Conservation (phyloP, 495 filamentous ascomycete genomes). For the Lasiosphaeris hirsuta region DNA sequence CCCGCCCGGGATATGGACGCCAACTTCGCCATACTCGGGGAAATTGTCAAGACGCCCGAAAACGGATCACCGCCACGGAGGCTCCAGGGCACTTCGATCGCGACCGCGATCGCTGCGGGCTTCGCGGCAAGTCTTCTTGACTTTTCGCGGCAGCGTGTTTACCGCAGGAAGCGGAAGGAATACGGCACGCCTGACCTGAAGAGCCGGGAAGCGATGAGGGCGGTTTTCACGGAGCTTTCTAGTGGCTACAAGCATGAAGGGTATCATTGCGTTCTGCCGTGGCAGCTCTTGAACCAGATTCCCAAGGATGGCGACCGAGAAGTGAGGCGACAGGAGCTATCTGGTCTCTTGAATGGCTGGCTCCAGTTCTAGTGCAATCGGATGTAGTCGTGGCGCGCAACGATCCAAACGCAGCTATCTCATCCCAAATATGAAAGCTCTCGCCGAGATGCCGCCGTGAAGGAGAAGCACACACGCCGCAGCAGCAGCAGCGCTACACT, state of each 20-base stretch:
- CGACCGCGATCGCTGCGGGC: conserved; percentile 16
- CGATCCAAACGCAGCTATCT: too few relatives aligned
- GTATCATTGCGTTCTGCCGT: conserved; percentile 13
- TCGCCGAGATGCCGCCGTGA: too few relatives aligned
- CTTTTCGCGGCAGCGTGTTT: conserved; percentile 17
- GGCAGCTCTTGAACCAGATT: background rate
- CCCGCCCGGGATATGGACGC: background rate
- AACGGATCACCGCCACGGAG: background rate
- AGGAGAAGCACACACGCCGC: too few relatives aligned
- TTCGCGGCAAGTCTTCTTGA: conserved; percentile 19
- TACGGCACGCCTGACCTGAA: conserved; percentile 2
- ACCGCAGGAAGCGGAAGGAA: conserved; percentile 2
- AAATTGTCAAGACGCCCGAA: conserved; percentile 2
- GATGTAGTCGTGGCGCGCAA: too few relatives aligned
- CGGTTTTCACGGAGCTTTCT: conserved; percentile 8
- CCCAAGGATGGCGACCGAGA: background rate
- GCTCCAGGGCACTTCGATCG: conserved; percentile 10
- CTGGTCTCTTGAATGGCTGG: background rate
- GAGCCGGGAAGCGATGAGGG: conserved; percentile 9
- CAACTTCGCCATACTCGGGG: conserved; percentile 18
- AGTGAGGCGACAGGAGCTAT: background rate
- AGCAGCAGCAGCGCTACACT: too few relatives aligned
- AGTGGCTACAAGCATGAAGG: background rate
- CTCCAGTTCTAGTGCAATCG: background rate
- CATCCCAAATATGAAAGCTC: too few relatives aligned